Evolutionary conservation across 306 rosid genomes (phyloP), one percentile per base, ranked within the genome.

Genomic region (Quillaja saponaria): DNA sequence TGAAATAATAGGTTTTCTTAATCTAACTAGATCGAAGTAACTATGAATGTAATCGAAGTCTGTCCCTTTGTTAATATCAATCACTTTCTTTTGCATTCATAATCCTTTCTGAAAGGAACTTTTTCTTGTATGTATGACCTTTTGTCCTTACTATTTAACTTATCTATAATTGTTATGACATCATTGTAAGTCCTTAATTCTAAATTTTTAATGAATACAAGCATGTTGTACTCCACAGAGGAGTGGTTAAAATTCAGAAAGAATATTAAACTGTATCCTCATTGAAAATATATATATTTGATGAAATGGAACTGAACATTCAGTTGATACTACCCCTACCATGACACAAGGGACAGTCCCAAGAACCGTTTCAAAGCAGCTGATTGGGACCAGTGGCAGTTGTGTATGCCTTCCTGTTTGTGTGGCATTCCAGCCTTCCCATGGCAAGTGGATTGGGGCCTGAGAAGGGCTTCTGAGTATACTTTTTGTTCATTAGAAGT

Each of bases 391-490:
- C 67, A n/a, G 31, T 25, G n/a, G n/a, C n/a, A n/a, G n/a, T n/a
- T n/a, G n/a, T n/a, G n/a, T n/a, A n/a, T 66, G 73, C 71, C 54
- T 67, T 40, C 68, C 64, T 77, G 71, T 55, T 63, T 25, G 45
- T 53, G 63, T 60, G 69, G 15, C 63, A 60, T 18, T 58, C 58
- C 72, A 61, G 59, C 73, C 46, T 74, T 54, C 41, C 35, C 71
- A 55, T 53, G 55, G 49, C 84, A 77, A 80, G 82, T 82, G 87
- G n/a, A 66, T 73, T 75, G 78, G 80, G 75, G 61, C 78, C 85
- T 69, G 13, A 41, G 10, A 8, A 19, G 37, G 19, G n/a, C 48
- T 25, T 53, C 13, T 62, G 50, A 40, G 62, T 62, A 35, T 13
- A 20, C 55, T 5, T 46, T 46, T 14, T 46, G 6, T 21, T 53